Percentiles rank a stretch among this genome's conserved stretches.
phyloP scores from a whole-genome alignment of 495 filamentous ascomycete genomes.

The Polyplosphaeria fusca region DNA sequence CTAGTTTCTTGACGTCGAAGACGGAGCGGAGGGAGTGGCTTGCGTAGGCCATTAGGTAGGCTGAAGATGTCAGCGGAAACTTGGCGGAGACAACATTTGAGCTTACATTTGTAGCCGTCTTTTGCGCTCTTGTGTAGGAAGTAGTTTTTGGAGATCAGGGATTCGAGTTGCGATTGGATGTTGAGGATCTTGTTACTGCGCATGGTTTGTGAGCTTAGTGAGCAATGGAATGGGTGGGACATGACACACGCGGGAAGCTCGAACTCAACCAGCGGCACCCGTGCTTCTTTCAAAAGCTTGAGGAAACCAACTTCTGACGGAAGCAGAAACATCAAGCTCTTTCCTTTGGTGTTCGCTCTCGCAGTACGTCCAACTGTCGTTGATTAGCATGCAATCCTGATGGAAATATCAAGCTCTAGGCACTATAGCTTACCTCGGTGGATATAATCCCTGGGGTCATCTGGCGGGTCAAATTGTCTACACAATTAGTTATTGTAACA shows the following conservation, averaged over 20 bases:
- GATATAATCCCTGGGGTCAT: constrained; percentile 89
- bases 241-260: constrained; percentile 74
- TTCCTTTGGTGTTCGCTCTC: constrained; percentile 75
- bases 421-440: too few relatives aligned
- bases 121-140: constrained; percentile 74
- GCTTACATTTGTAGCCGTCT: background rate
- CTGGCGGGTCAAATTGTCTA: constrained; percentile 83
- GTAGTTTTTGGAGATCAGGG: constrained; percentile 90
- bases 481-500: background rate
- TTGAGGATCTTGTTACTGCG: constrained; percentile 75
- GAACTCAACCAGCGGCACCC: constrained; percentile 92
- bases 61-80: too few relatives aligned
- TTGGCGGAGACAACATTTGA: too few relatives aligned
- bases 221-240: too few relatives aligned
- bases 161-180: constrained; percentile 79
- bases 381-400: too few relatives aligned
- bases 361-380: constrained; percentile 94
- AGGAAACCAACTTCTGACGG: constrained; percentile 91
- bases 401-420: too few relatives aligned
- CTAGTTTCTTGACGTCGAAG: constrained; percentile 90
- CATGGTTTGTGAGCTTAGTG: too few relatives aligned
- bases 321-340: constrained; percentile 85
- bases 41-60: constrained; percentile 92
- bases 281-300: constrained; percentile 83
- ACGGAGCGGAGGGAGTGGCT: constrained; percentile 85